A percentile compares a stretch with the other conserved stretches of the same genome.
Evolutionary conservation across 2,329 filamentous ascomycete species (phyloP).

Genomic region (Epichloe festucae): DNA sequence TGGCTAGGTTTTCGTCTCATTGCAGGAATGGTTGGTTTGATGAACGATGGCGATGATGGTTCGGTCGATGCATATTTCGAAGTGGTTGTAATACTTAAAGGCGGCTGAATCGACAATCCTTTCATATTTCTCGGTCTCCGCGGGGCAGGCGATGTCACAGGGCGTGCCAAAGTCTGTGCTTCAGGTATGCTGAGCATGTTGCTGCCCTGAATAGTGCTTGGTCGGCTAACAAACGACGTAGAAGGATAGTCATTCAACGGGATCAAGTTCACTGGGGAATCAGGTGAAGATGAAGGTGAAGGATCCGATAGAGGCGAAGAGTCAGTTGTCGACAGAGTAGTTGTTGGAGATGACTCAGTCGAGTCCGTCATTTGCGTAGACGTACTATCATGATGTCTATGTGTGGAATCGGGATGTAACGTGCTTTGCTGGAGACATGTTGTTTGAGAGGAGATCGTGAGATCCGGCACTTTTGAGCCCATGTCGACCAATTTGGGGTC

Average conservation of each 20-base stretch:
- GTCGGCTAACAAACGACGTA: conserved; percentile 38
- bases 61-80: conserved; percentile 44
- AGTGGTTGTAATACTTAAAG: conserved; percentile 31
- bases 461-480: conserved; percentile 26
- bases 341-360: conserved; percentile 88
- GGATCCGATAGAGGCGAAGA: conserved; percentile 82
- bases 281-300: conserved; percentile 82
- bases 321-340: conserved; percentile 83
- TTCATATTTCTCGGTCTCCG: conserved; percentile 73
- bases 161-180: conserved; percentile 32
- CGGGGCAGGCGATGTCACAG: conserved; percentile 56
- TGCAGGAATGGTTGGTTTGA: conserved; percentile 61
- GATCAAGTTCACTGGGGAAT: conserved; percentile 68
- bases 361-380: conserved; percentile 71
- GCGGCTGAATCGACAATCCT: conserved; percentile 65
- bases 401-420: conserved; percentile 35
- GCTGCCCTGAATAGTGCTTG: conserved; percentile 16
- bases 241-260: conserved; percentile 57
- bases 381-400: conserved; percentile 65
- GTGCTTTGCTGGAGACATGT: conserved; percentile 26
- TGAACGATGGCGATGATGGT: conserved; percentile 62
- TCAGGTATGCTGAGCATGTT: conserved; percentile 30
- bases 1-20: conserved; percentile 66
- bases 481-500: conserved; percentile 39
- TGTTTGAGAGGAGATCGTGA: conserved; percentile 24